phyloP scores from a whole-genome alignment of 805 yeast species.

The Lipomyces kockii region DNA sequence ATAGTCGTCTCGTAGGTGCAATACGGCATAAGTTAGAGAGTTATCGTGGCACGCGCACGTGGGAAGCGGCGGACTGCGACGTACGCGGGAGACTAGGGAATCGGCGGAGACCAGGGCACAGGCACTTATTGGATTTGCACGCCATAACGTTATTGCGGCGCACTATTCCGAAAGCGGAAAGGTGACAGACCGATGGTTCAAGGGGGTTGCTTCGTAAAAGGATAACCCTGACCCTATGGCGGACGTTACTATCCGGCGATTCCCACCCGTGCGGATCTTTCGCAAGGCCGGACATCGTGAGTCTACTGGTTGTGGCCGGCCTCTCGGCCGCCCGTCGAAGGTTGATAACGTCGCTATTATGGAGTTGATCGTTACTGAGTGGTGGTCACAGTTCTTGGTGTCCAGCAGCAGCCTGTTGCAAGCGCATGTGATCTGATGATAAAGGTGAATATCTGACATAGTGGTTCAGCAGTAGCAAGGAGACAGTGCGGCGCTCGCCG shows the following conservation, averaged over 20 bases:
- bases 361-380: no score
- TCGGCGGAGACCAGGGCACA: neutral
- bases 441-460: no score
- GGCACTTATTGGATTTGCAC: neutral
- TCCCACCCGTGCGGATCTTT: constrained; percentile 22
- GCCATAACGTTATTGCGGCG: neutral
- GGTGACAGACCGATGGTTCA: neutral
- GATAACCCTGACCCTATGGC: constrained; percentile 30
- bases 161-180: neutral
- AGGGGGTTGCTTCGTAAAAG: neutral
- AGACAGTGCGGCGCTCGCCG: no score
- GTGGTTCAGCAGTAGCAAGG: no score
- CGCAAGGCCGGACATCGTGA: neutral
- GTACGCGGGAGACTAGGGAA: neutral
- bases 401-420: no score
- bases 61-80: neutral
- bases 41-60: neutral
- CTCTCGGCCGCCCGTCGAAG: no score
- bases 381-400: no score
- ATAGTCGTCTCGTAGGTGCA: neutral
- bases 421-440: no score
- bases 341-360: no score
- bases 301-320: neutral
- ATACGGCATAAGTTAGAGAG: neutral
- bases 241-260: constrained; percentile 28